phyloP scores from a whole-genome alignment of 1,139 yeast species.

The Diutina neorugosa region DNA sequence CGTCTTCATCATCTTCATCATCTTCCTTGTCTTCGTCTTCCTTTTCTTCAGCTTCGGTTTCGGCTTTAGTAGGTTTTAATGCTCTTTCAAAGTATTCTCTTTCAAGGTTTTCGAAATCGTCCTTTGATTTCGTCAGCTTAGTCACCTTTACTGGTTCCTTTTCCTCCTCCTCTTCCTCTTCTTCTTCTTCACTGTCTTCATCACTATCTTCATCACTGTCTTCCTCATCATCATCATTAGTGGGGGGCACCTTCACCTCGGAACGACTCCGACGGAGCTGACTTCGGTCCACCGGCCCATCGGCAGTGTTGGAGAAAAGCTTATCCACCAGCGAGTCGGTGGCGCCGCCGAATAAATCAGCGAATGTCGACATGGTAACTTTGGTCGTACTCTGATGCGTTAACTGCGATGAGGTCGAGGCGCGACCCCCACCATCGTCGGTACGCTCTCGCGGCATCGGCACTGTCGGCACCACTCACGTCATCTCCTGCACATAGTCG shows the following conservation, averaged over 20 bases:
- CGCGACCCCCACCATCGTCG: neutral
- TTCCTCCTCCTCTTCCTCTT: constrained; percentile 34
- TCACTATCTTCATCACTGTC: constrained; percentile 11
- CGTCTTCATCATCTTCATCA: constrained; percentile 8
- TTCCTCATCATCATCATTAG: constrained; percentile 6
- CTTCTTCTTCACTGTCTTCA: constrained; percentile 14
- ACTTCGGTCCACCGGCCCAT: neutral
- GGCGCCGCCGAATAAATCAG: neutral
- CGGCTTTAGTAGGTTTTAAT: constrained; percentile 9
- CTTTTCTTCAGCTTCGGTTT: constrained; percentile 9
- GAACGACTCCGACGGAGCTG: neutral
- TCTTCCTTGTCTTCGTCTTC: constrained; percentile 8
- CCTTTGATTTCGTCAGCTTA: constrained; percentile 6
- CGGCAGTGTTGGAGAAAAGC: neutral
- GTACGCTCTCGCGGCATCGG: neutral
- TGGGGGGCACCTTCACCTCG: neutral
- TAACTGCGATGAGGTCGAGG: neutral
- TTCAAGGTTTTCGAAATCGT: constrained; percentile 10
- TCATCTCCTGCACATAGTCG: neutral
- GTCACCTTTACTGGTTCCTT: constrained; percentile 23
- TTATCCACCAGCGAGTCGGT: neutral
- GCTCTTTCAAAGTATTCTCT: neutral
- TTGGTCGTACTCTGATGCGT: neutral
- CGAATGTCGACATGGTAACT: neutral
- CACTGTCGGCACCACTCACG: neutral